Evolutionary conservation across 2,329 filamentous ascomycete species (phyloP), one percentile per base, ranked within the genome.

Genomic region (Allantophomopsis cytisporea): DNA sequence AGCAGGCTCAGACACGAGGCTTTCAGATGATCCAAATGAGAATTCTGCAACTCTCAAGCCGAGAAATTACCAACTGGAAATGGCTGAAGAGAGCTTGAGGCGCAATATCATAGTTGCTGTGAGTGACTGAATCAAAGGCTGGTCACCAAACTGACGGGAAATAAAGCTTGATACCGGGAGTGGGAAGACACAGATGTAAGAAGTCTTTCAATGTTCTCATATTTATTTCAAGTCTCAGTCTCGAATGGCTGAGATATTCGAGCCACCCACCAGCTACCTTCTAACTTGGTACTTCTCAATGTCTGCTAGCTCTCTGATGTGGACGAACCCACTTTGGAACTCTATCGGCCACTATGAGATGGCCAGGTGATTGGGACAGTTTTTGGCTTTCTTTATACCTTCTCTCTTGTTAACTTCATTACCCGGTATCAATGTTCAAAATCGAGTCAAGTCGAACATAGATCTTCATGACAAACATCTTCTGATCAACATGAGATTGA

Each of bases 151-250:
- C 36, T 39, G 13, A 35, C 30, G 18, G 14, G n/a, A 15, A 30
- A 18, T 31, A 16, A 45, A 81, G 78, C 85, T 86, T 81, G 80
- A 82, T 43, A 86, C 81, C 0, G 81, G 81, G 2, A 84, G 74
- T 44, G 81, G 82, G 2, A 86, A 86, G 54, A 85, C 82, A 3
- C 75, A 80, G 45, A 71, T 85, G 79, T 83, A 68, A 57, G 68
- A 56, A 13, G 10, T 33, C 36, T 31, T 12, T 18, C 12, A 16
- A 8, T 12, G 31, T 38, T 14, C 28, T 23, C 21, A 14, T 23
- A 3, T n/a, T 34, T 8, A 28, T 28, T 7, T 20, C 23, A 10
- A 28, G 10, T 34, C n/a, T 34, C 7, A 34, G 7, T n/a, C 8
- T 8, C 13, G 7, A 8, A 16, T 11, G 3, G 14, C 17, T 15